Evolutionary conservation across 176 grass and related monocot genomes (phyloP).

Genomic region (Melocanna baccifera): DNA sequence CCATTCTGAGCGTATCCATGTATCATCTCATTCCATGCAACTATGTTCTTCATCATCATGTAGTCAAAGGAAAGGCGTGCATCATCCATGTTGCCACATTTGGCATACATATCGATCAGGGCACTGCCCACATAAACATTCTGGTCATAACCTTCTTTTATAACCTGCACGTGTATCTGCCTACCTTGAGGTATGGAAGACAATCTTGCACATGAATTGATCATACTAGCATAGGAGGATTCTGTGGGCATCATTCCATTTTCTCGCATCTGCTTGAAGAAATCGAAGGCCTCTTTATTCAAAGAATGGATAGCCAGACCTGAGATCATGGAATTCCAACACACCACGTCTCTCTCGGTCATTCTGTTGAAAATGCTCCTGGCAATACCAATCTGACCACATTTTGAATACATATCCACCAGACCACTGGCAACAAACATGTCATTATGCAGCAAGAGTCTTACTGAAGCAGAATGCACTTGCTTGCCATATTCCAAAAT

Average conservation of each 20-base stretch:
- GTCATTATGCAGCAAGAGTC: slow-evolving; percentile 56
- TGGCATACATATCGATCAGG: slow-evolving; percentile 88
- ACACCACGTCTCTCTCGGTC: slow-evolving; percentile 66
- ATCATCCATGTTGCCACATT: slow-evolving; percentile 70
- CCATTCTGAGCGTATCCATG: slow-evolving; percentile 90
- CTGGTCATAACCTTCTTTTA: slow-evolving; percentile 70
- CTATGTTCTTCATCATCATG: slow-evolving; percentile 68
- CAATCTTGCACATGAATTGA: slow-evolving; percentile 67
- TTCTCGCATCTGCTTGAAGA: slow-evolving; percentile 73
- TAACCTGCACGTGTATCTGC: slow-evolving; percentile 66
- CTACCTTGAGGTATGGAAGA: slow-evolving; percentile 74
- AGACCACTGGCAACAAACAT: slow-evolving; percentile 77
- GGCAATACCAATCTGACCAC: slow-evolving; percentile 47
- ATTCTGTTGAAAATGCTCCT: slow-evolving; percentile 62
- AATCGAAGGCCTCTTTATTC: slow-evolving; percentile 61
- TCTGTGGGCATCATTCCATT: slow-evolving; percentile 61
- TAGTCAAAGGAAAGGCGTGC: slow-evolving; percentile 58
- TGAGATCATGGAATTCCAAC: slow-evolving; percentile 91
- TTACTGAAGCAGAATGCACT: slow-evolving; percentile 72
- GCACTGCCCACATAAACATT: slow-evolving; percentile 73
- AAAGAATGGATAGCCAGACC: slow-evolving; percentile 64
- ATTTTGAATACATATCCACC: slow-evolving; percentile 87
- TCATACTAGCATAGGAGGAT: slow-evolving; percentile 74
- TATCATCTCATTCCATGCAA: slow-evolving; percentile 99
- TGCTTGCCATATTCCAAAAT: slow-evolving; percentile 56